These are phyloP conservation scores for Copromyces sp. DNA, from an alignment of 495 filamentous ascomycete genomes.

Conservation along the genomic window DNA sequence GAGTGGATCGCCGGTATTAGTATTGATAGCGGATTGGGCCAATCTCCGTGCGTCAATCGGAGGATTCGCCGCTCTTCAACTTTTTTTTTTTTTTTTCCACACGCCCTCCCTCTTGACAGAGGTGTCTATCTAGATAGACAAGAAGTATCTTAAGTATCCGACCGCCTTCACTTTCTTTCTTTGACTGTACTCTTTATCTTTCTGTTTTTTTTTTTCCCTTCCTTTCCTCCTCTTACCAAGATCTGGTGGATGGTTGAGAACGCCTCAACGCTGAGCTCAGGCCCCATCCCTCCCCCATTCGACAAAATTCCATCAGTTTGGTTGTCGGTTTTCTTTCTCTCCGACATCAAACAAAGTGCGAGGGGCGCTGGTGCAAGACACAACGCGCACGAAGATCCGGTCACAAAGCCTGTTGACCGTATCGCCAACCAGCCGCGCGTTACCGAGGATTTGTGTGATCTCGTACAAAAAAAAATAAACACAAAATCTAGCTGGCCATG, in stretches of 20 bases:
- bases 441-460: background rate
- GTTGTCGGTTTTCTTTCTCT: background rate
- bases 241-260: background rate
- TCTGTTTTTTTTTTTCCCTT: background rate
- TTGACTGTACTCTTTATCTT: background rate
- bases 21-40: background rate
- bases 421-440: background rate
- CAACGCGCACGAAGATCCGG: background rate
- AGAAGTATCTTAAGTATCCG: background rate
- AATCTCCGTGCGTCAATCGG: background rate
- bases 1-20: background rate
- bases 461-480: background rate
- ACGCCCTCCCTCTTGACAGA: background rate
- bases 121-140: background rate
- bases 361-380: background rate
- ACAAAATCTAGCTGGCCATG: slow-evolving; percentile 9
- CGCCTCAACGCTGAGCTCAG: background rate
- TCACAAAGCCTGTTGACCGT: background rate
- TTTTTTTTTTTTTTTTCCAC: background rate
- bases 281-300: background rate
- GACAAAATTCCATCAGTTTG: background rate
- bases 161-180: background rate
- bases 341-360: background rate
- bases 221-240: background rate
- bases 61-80: background rate